A percentile compares a stretch with the other conserved stretches of the same genome.
Evolutionary conservation across 208 protist genomes (phyloP).

Genomic region (Crithidia mellificae): DNA sequence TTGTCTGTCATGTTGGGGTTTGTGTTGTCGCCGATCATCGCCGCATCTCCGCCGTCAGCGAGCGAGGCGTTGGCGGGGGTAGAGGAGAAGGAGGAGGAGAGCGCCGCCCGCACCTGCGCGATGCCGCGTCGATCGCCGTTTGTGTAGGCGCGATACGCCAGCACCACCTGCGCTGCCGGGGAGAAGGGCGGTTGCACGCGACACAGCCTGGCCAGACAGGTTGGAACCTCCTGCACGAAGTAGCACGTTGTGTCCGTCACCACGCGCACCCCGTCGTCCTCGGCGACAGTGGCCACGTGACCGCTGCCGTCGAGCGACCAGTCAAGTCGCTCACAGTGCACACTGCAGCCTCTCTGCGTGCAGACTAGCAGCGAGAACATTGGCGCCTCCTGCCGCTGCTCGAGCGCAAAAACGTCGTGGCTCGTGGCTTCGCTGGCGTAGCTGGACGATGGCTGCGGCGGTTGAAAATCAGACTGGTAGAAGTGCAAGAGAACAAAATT

Average conservation of each 20-base stretch:
- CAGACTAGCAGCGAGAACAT: conserved; percentile 48
- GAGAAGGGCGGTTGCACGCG: conserved; percentile 42
- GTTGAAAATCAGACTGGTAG: conserved; percentile 21
- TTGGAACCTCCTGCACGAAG: conserved; percentile 34
- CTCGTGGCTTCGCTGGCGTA: not conserved
- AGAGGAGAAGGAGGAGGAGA: not conserved
- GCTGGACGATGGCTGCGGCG: not conserved
- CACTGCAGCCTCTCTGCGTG: conserved; percentile 11
- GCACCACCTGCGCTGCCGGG: conserved; percentile 27
- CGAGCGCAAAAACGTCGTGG: not conserved
- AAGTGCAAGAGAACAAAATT: conserved; percentile 43
- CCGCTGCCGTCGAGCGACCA: conserved; percentile 46
- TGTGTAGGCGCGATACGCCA: conserved; percentile 32
- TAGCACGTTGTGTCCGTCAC: conserved; percentile 36
- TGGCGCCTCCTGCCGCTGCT: conserved; percentile 8
- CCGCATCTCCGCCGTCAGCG: not conserved
- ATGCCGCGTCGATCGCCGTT: conserved; percentile 35
- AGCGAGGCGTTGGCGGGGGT: not conserved
- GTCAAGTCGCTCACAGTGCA: conserved; percentile 44
- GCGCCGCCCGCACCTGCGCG: conserved; percentile 22
- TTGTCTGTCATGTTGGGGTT: conserved; percentile 4
- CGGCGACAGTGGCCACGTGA: conserved; percentile 26
- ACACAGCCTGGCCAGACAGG: conserved; percentile 29
- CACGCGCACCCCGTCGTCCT: conserved; percentile 45
- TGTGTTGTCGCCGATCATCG: not conserved